Base-by-base conservation (phyloP, 2,329 filamentous ascomycete genomes). In the Herpotrichia juniperi region DNA sequence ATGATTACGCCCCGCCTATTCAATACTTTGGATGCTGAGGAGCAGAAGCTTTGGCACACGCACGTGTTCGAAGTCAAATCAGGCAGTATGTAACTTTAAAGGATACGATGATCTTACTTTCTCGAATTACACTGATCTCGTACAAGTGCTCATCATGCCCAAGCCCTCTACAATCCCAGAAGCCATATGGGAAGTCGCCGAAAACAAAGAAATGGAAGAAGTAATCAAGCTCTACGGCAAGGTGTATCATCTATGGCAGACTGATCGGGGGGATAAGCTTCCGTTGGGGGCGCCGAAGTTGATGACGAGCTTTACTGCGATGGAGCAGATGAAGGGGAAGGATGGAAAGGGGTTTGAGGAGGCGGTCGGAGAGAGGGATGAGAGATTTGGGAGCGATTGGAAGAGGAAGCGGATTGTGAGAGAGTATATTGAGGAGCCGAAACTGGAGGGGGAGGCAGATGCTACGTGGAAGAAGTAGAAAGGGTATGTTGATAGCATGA, bases 181-280 rank as follows among this genome's bases (percentile, higher is more conserved):
- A 21, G 73, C 80, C 0, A 82, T 78, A 0, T 96, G 91, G 91
- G 88, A 94, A 57, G 70, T 80, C 4, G 87, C 90, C 1, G 91
- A 96, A 76, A 90, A 84, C 26, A 81, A 83, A 42, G 91, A 93
- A 73, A 94, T 96, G 90, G 84, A 88, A 56, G 81, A 92, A 51
- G 81, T 94, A 0, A 76, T 91, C 3, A 79, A 83, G 0, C 70
- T 94, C 2, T 96, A 96, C 66, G 91, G 91, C 9, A 96, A 96
- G 69, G 85, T 88, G 1, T 94, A 88, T 71, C 91, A 96, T 69
- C 79, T 94, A 35, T 96, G 92, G 91, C 90, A 96, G 80, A 84
- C 88, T 14, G 91, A 96, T 74, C 78, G 83, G 5, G 90, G 90
- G 0, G 85, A 93, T 64, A 72, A 76, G 46, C 62, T 88, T 48